Evolutionary conservation across 2,329 filamentous ascomycete species (phyloP), one percentile per base, ranked within the genome.

Genomic region (Penicillium janthinellum): DNA sequence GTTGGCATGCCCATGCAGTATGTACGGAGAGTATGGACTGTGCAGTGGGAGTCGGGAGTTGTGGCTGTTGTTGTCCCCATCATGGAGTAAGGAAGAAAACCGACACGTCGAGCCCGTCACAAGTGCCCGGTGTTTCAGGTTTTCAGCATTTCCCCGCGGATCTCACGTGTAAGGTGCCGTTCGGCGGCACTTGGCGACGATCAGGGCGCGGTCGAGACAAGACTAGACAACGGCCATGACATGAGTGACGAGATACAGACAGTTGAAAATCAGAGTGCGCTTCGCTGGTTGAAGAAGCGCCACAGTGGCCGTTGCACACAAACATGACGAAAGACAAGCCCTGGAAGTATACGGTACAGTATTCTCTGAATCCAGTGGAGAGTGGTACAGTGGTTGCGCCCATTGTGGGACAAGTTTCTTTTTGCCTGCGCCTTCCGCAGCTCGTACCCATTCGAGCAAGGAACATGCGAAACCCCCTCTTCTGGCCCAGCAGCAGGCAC

Each of bases 101-200:
- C 47, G 54, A 57, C 28, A 39, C 17, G 47, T 57, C 47, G 31
- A 57, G 20, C 20, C 47, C 17, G 42, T 61, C 54, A 63, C 42
- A 31, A 62, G 42, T 47, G 53, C 44, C 58, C 60, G 53, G 57
- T 58, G 64, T 67, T 64, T 68, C 62, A 67, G 44, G 44, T 20
- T n/a, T 31, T 47, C 44, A 47, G 44, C 2, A 62, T 67, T 67
- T 66, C 56, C 62, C 60, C 66, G 59, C 60, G 62, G 56, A 67
- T 64, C 64, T 66, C 65, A 65, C 64, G 60, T 68, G 64, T 59
- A 56, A 22, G 55, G 35, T 61, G 54, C 58, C 62, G 62, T 61
- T 67, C 59, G 57, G 56, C 61, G 64, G 62, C 59, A 67, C 50
- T 66, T 66, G 51, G 38, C 37, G 63, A 61, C 61, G 65, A 67